These are phyloP conservation scores for Leccinum broughii DNA, from an alignment of 768 basidiomycete genomes.

Conservation along the genomic window DNA sequence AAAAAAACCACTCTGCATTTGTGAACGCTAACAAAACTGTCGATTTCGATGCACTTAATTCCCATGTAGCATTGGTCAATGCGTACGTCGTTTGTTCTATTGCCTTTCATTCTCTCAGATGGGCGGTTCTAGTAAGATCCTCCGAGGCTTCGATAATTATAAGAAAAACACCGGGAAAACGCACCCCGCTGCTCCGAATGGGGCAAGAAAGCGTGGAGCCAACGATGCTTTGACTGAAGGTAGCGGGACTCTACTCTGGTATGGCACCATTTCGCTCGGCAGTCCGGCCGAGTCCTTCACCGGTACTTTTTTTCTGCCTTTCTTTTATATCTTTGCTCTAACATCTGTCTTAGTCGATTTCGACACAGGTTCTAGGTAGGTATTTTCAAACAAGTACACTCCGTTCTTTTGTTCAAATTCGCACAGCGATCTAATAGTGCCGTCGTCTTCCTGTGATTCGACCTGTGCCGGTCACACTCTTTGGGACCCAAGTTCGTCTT, in stretches of 20 bases:
- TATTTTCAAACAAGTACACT: neutral
- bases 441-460: neutral
- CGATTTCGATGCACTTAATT: neutral
- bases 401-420: neutral
- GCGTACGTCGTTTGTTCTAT: neutral
- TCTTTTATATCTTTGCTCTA: neutral
- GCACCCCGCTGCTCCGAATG: neutral
- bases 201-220: neutral
- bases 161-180: neutral
- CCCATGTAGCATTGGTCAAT: neutral
- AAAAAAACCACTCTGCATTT: neutral
- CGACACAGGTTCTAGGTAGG: neutral
- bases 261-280: neutral
- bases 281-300: neutral
- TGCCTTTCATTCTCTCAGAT: neutral
- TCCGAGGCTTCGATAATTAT: neutral
- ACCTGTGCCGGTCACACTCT: neutral
- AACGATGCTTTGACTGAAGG: neutral
- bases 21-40: neutral
- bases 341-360: neutral
- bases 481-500: neutral
- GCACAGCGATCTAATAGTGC: neutral
- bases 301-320: neutral
- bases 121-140: neutral
- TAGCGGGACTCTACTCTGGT: neutral